Evolutionary conservation across 768 basidiomycete species (phyloP).

Genomic region (Leccinum aurantiacum): DNA sequence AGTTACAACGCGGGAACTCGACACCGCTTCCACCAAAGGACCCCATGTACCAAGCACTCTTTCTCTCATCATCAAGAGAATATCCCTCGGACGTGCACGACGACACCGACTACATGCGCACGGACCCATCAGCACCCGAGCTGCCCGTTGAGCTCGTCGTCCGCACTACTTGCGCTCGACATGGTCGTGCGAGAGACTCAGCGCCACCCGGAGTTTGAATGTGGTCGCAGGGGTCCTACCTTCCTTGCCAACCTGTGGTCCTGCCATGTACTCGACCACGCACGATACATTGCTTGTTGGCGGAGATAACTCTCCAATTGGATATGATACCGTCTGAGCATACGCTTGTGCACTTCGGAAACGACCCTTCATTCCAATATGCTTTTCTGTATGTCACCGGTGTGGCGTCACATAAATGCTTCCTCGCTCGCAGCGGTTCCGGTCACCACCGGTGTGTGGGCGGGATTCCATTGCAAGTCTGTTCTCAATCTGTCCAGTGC

Average conservation of each 20-base stretch:
- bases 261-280: too few species aligned
- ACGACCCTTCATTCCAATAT: neutral
- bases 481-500: neutral
- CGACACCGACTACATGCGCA: conserved; percentile 1
- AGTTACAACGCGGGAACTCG: conserved; percentile 32
- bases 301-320: neutral
- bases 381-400: neutral
- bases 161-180: neutral
- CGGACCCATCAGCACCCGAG: neutral
- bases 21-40: conserved; percentile 26
- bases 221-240: conserved; percentile 27
- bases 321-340: too few species aligned
- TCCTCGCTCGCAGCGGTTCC: conserved; percentile 16
- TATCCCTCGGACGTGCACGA: neutral
- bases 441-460: conserved; percentile 14
- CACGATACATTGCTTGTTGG: neutral
- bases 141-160: neutral
- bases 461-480: neutral
- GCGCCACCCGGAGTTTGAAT: conserved; percentile 34
- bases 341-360: too few species aligned
- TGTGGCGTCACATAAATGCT: neutral
- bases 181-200: conserved; percentile 2
- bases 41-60: conserved; percentile 20
- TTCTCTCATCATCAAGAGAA: neutral
- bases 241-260: neutral